phyloP scores from a whole-genome alignment of 164 flowering plant species.

The Macadamia tetraphylla region DNA sequence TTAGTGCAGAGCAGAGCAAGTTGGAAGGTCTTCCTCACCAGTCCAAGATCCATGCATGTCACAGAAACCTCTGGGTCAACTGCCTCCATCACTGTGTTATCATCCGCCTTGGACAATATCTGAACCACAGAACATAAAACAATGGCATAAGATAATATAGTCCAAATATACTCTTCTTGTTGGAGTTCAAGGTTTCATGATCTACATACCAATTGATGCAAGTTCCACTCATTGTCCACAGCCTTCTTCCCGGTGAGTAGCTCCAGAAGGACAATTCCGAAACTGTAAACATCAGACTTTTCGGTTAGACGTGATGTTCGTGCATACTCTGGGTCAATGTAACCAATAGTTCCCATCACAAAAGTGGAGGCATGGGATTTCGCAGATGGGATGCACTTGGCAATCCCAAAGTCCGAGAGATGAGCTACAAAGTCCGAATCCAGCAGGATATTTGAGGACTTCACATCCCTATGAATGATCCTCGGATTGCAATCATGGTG shows the following conservation, averaged over 20 bases:
- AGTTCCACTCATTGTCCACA: slow-evolving; percentile 76
- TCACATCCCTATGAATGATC: slow-evolving; percentile 83
- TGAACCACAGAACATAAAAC: slow-evolving; percentile 19
- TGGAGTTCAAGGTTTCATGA: background rate
- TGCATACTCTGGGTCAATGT: slow-evolving; percentile 97
- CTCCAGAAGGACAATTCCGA: slow-evolving; percentile 90
- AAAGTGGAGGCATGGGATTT: slow-evolving; percentile 82
- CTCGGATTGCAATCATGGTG: slow-evolving; percentile 91
- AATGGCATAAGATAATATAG: background rate
- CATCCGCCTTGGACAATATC: slow-evolving; percentile 77
- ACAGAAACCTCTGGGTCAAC: slow-evolving; percentile 89
- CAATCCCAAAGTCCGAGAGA: slow-evolving; percentile 92
- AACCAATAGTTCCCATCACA: slow-evolving; percentile 92
- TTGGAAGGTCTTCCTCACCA: slow-evolving; percentile 72
- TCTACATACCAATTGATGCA: slow-evolving; percentile 78
- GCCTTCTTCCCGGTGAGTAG: slow-evolving; percentile 89
- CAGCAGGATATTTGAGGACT: slow-evolving; percentile 80
- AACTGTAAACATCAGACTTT: slow-evolving; percentile 94
- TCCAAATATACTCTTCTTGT: background rate
- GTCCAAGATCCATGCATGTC: slow-evolving; percentile 68
- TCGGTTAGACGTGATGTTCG: slow-evolving; percentile 77
- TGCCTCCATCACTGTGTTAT: slow-evolving; percentile 84
- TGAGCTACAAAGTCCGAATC: slow-evolving; percentile 91
- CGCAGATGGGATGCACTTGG: slow-evolving; percentile 60
- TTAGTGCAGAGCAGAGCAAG: slow-evolving; percentile 85